Evolutionary conservation across 1,139 yeast species (phyloP), one percentile per base, ranked within the genome.

Genomic region (Magnusiomyces ingens): DNA sequence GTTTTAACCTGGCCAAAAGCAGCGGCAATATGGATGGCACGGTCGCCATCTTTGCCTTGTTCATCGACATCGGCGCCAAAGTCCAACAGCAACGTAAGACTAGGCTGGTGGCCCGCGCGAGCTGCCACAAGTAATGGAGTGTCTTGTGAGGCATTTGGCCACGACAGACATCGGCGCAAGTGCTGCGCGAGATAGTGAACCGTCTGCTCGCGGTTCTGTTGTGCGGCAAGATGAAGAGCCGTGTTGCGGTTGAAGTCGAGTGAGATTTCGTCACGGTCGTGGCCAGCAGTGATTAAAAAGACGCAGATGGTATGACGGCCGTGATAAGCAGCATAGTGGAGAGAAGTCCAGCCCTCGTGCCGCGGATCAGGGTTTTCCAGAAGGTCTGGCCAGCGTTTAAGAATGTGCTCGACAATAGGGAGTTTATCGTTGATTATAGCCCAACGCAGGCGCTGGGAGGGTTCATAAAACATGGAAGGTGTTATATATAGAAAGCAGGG

Each of bases 251-350:
- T 80, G 64, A 88, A 90, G 13, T 89, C 82, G 51, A 76, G 68
- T 10, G 77, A 71, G 4, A 76, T 69, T 59, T 78, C 82, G 37
- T 66, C 65, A 43, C 66, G 67, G 59, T 78, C 84, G 58, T 78
- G 82, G 5, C 82, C 81, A 51, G 73, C 64, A 45, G 72, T 74
- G 29, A 80, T 73, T 49, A 80, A 67, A 56, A 60, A 64, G 18
- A 83, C 89, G 64, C 96, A 85, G 5, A 89, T 78, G 55, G 88
- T 77, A 64, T 86, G 87, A 60, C 86, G 80, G 36, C 97, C 96
- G 62, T 86, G 73, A 64, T 71, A 85, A 8, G 95, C 82, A 0
- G 96, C 93, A 68, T 89, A 90, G 69, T 91, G 98, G 49, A 91
- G 75, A 51, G 89, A 86, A 45, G 87, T 77, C 97, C 97, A 91